Evolutionary conservation across 2,329 filamentous ascomycete species (phyloP).

Genomic region (Lasiodiplodia theobromae): DNA sequence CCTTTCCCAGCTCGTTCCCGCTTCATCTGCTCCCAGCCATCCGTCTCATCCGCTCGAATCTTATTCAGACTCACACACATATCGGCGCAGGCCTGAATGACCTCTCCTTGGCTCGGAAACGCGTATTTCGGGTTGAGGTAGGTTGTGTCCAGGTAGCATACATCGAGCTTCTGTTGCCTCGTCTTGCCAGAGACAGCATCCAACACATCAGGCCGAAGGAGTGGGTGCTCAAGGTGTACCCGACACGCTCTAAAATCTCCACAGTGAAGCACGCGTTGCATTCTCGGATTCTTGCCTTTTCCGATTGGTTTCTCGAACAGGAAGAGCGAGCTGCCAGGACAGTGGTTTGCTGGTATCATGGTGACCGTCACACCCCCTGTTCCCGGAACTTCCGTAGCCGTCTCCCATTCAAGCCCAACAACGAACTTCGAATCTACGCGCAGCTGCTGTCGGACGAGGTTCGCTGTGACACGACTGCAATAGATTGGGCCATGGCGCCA

Average conservation of each 20-base stretch:
- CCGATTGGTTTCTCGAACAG: conserved; percentile 82
- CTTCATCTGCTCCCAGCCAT: conserved; percentile 65
- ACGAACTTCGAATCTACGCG: conserved; percentile 87
- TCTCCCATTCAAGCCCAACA: conserved; percentile 84
- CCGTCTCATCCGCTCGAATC: conserved; percentile 64
- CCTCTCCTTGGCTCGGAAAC: conserved; percentile 87
- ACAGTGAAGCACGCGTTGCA: conserved; percentile 88
- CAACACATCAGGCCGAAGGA: conserved; percentile 76
- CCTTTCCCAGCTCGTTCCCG: conserved; percentile 61
- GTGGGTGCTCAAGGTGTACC: conserved; percentile 80
- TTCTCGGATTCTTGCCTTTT: conserved; percentile 64
- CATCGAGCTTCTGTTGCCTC: conserved; percentile 86
- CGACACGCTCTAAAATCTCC: conserved; percentile 94
- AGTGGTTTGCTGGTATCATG: conserved; percentile 97
- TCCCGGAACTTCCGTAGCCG: conserved; percentile 76
- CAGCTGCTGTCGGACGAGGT: conserved; percentile 85
- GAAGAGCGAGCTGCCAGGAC: conserved; percentile 91
- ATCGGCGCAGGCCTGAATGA: conserved; percentile 85
- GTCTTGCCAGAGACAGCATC: conserved; percentile 74
- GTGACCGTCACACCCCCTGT: conserved; percentile 86
- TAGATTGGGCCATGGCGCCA: conserved; percentile 97
- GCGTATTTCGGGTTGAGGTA: conserved; percentile 96
- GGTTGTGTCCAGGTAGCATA: conserved; percentile 96
- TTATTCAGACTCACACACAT: conserved; percentile 82
- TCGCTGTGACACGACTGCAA: conserved; percentile 90